Evolutionary conservation across 2,329 filamentous ascomycete genomes (phyloP), one percentile per base, ranked within the genome.

Genomic region (Triangularia verruculosa): DNA sequence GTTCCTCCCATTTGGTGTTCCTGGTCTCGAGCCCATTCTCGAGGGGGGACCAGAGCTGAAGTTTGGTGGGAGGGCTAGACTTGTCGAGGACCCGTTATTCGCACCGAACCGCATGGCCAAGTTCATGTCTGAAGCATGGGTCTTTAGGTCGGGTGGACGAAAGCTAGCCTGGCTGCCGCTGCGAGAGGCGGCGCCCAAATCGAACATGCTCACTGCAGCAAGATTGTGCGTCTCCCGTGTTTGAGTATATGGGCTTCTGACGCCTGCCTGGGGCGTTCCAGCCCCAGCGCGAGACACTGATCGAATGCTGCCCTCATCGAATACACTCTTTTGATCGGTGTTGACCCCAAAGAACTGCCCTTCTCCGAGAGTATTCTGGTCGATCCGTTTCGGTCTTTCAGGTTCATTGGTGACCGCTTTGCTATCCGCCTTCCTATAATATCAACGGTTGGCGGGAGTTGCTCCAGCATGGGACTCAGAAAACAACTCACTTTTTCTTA

Each of bases 401-500:
- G 70, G 28, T 59, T 67, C 27, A 57, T 67, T 65, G 15, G 59
- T 59, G 30, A 58, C 43, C 17, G 55, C n/a, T 61, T 70, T 70
- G 52, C 11, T 57, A 11, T 70, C 66, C 22, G 63, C 53, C 58
- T 76, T 76, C 65, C 74, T 76, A 65, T 43, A n/a, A 22, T 58
- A 66, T 69, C 59, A 69, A 64, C 61, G 53, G 66, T 68, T 67
- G 22, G 66, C 27, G 39, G 32, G 57, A 17, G 39, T 47, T 53
- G 32, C 63, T 51, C 28, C 22, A 20, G 39, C 9, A 9, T 3
- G 13, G 30, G 15, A 15, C n/a, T 52, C 3, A 20, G 13, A n/a
- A 65, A n/a, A 65, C 34, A 28, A 60, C 82, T 78, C 76, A 81
- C 79, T 83, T 85, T 74, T 86, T 86, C 76, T 81, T 85, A 66